Evolutionary conservation across 2,329 filamentous ascomycete genomes (phyloP), one percentile per base, ranked within the genome.

Genomic region (Pochonia chlamydosporia): DNA sequence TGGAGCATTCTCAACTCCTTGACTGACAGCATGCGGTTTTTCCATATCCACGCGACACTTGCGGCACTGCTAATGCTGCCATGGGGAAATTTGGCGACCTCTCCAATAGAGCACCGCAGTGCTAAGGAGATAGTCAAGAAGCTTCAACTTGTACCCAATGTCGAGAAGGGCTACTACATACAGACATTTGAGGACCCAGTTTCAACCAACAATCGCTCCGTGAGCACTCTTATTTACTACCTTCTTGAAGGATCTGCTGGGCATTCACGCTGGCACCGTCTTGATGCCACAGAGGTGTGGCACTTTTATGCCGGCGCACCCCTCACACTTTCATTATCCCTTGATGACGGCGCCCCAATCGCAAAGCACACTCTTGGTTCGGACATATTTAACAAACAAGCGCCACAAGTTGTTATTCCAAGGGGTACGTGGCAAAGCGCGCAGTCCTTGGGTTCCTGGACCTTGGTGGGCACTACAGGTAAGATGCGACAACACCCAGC

Each of bases 301-400:
- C 75, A 79, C 55, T 68, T 72, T 60, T 78, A 78, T 44, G 75
- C 71, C 7, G 75, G 75, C 7, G 72, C 75, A 4, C 74, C 74
- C 1, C 57, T 79, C 37, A 63, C 58, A 5, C 56, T 77, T 7
- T 70, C 65, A 2, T 58, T 76, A 1, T 72, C 72, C 1, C 55
- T 47, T 16, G 59, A 77, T 37, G 64, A 77, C 44, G 71, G 72
- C 2, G n/a, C 4, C 25, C 47, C 36, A 59, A 30, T 45, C 21
- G 40, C 40, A 14, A 46, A 40, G 43, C 46, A 49, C 7, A 54
- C 65, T 20, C 61, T 76, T 6, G 74, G 73, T 0, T 62, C 62
- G 14, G 64, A 74, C 35, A 46, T 76, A 8, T 70, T 73, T 48
- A 31, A 49, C 0, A 60, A 59, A 3, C 62, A 76, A 57, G 50